Evolutionary conservation across 495 filamentous ascomycete genomes (phyloP), one percentile per base, ranked within the genome.

Genomic region (Tuber indicum): DNA sequence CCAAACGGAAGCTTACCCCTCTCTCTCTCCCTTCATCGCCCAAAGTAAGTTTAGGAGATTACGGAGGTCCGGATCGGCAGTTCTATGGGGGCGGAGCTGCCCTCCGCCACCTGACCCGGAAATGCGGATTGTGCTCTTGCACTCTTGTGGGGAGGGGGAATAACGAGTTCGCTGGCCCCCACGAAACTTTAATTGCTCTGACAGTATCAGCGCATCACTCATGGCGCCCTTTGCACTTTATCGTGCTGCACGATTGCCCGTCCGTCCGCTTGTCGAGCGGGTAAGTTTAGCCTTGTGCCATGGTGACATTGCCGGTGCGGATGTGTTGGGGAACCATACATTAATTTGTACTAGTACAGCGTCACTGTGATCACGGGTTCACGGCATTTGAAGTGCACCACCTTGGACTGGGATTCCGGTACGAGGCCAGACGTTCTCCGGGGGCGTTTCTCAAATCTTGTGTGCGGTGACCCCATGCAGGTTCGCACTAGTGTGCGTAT

Each of bases 401-500:
- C 10, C 26, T 66, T 66, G 16, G 58, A 66, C 12, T 26, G 16
- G 3, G 58, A 66, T 32, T 66, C 58, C 12, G 10, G 58, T 32
- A 66, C n/a, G 58, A 32, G 58, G 58, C n/a, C 26, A 66, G 3
- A 32, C n/a, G 26, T 16, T n/a, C 58, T 16, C 32, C 26, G 9
- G n/a, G 12, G n/a, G 32, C 26, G n/a, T 66, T 66, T n/a, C 1
- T 32, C 16, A 32, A 66, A 17, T 66, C 10, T 32, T 14, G 9
- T 32, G n/a, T 32, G 58, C 58, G 12, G 58, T 66, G n/a, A 5
- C 7, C n/a, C 12, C 26, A 17, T 32, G 58, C n/a, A 32, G 58
- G 58, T 32, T 66, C 58, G 58, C 58, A 66, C n/a, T 66, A n/a
- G 58, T 66, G 58, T 66, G 58, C 58, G 58, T 66, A n/a, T 32